These are phyloP conservation scores for Exophiala spinifera DNA, from an alignment of 2,329 filamentous ascomycete genomes.

Conservation along the genomic window DNA sequence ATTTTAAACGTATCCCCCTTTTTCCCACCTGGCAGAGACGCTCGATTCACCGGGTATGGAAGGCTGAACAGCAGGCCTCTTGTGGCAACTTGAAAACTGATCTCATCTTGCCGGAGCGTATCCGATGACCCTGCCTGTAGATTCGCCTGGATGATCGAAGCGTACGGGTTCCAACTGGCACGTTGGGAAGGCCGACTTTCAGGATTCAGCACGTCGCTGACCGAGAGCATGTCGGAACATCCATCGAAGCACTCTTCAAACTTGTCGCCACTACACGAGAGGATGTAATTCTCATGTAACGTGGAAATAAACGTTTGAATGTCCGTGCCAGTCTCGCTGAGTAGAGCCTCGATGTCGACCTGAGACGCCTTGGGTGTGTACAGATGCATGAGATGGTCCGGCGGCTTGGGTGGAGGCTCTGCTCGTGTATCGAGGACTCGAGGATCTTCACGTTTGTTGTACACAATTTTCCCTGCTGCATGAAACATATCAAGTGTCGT, in stretches of 20 bases:
- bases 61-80: conserved; percentile 81
- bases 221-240: conserved; percentile 84
- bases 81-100: conserved; percentile 87
- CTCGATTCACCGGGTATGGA: conserved; percentile 76
- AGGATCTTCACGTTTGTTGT: conserved; percentile 78
- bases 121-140: conserved; percentile 63
- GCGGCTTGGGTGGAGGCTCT: conserved; percentile 51
- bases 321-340: conserved; percentile 91
- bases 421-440: conserved; percentile 32
- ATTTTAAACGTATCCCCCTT: conserved; percentile 70
- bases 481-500: conserved; percentile 92
- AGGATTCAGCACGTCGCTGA: conserved; percentile 79
- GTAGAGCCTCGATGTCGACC: conserved; percentile 69
- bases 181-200: conserved; percentile 49
- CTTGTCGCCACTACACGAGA: conserved; percentile 70
- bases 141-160: conserved; percentile 31
- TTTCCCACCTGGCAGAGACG: conserved; percentile 39
- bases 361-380: conserved; percentile 62
- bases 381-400: conserved; percentile 56
- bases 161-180: conserved; percentile 23
- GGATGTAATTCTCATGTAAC: conserved; percentile 87
- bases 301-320: conserved; percentile 85
- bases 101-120: conserved; percentile 83
- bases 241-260: conserved; percentile 75
- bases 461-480: conserved; percentile 90